Evolutionary conservation across 2,329 filamentous ascomycete genomes (phyloP), one percentile per base, ranked within the genome.

Genomic region (Trichocomaceae sp.): DNA sequence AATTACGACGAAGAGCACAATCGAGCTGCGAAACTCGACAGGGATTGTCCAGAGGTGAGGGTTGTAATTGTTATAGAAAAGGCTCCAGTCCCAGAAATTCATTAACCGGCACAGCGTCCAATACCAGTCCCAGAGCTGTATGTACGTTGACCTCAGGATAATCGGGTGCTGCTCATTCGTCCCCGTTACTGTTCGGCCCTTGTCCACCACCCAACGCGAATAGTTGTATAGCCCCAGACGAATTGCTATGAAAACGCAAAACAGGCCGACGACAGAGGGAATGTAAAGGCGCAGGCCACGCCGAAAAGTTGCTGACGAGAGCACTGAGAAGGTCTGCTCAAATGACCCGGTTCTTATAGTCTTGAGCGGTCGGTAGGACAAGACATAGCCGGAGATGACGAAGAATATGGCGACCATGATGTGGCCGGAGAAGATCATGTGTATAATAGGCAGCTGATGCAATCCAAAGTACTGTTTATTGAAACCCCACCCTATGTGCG

Each of bases 321-420:
- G 61, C 5, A 63, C 63, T n/a, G 65, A 65, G 52, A 74, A 72
- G 2, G 72, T 67, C 51, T 72, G 66, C 26, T 71, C 72, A 58
- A 67, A 74, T 10, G 68, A 63, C 42, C 66, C 63, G 54, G 57
- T 66, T 35, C 68, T 69, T 52, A 74, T 72, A 37, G 67, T 63
- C 57, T 69, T 74, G 52, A 74, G 57, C 3, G 71, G 71, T 55
- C 72, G 72, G 55, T 71, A 71, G 26, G 73, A 75, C 47, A 77
- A 65, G n/a, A 75, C 74, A 55, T 77, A 77, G 50, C 75, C 75
- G 8, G 73, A 76, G 23, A 77, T 70, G 33, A 77, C 70, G 60
- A 77, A 77, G 63, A 77, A 77, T 37, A 77, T 72, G 46, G 70
- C 68, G 13, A 77, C 74, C 73, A 75, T 75, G 57, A 76, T 71